These are phyloP conservation scores for Eucalyptus erythrocorys DNA, from an alignment of 345 rosid genomes.

Conservation along the genomic window DNA sequence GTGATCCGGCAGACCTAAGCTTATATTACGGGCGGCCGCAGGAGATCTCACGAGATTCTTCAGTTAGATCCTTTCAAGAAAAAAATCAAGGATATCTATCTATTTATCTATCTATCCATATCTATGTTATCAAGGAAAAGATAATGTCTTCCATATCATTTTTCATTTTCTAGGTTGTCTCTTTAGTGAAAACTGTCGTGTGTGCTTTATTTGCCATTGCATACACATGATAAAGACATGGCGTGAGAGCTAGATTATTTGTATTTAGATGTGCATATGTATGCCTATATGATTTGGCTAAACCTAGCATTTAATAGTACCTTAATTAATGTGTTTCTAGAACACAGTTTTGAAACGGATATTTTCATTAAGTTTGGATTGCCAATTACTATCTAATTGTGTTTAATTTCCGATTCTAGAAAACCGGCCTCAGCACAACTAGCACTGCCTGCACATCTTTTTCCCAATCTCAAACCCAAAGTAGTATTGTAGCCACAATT, in stretches of 20 bases:
- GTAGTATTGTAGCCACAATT: neutral
- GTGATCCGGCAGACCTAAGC: neutral
- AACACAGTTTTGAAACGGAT: neutral
- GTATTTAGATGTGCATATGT: neutral
- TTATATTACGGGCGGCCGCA: neutral
- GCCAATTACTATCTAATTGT: neutral
- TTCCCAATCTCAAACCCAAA: neutral
- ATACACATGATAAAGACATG: too few species aligned
- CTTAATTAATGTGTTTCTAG: neutral
- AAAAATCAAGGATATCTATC: neutral
- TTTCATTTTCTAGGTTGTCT: neutral
- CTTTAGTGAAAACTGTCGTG: neutral
- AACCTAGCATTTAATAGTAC: neutral
- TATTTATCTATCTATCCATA: neutral
- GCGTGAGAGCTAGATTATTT: neutral
- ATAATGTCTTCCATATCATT: neutral
- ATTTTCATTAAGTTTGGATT: neutral
- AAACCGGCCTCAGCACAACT: neutral
- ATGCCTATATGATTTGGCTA: neutral
- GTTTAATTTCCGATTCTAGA: neutral
- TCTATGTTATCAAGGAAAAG: neutral
- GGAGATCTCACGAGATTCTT: neutral
- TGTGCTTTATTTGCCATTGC: neutral
- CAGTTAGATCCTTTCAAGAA: neutral
- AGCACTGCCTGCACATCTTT: neutral